Percentiles rank a stretch among this genome's conserved stretches.
Evolutionary conservation across 1,284 basidiomycete species (phyloP).

Genomic region (Moesziomyces globuligerus): DNA sequence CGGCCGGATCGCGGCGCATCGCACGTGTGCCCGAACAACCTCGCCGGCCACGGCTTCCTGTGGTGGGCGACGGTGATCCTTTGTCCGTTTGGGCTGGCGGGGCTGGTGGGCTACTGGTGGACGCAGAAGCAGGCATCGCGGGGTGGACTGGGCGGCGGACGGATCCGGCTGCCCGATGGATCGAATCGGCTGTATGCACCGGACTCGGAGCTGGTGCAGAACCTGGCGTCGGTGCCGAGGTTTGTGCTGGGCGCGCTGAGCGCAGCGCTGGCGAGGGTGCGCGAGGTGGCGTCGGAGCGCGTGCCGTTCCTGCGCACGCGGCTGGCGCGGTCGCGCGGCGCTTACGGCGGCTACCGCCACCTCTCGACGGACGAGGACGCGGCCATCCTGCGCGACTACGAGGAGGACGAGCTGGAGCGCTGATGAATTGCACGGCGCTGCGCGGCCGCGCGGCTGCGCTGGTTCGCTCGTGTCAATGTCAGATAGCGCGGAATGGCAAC

Average conservation of each 20-base stretch:
- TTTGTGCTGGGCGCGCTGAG: slow-evolving; percentile 45
- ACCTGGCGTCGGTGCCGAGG: slow-evolving; percentile 38
- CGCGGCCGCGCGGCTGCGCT: no score
- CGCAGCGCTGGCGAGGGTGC: slow-evolving; percentile 33
- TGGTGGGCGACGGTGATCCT: slow-evolving; percentile 62
- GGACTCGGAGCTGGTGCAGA: slow-evolving; percentile 78
- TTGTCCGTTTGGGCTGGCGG: slow-evolving; percentile 50
- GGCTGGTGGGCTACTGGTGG: slow-evolving; percentile 58
- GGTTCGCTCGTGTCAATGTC: no score
- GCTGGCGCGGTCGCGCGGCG: slow-evolving; percentile 24
- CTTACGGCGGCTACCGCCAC: slow-evolving; percentile 60
- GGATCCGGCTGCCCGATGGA: slow-evolving; percentile 54
- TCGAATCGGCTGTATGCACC: slow-evolving; percentile 48
- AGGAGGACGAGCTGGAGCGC: slow-evolving; percentile 58
- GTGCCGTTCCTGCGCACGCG: slow-evolving; percentile 44
- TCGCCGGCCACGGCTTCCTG: slow-evolving; percentile 52
- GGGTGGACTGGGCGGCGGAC: slow-evolving; percentile 5
- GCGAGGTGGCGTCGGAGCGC: slow-evolving; percentile 40
- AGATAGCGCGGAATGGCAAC: no score
- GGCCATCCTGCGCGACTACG: slow-evolving; percentile 61
- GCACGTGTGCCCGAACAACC: slow-evolving; percentile 54
- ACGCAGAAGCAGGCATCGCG: slow-evolving; percentile 72
- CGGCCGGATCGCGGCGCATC: slow-evolving; percentile 58
- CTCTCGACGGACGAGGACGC: slow-evolving; percentile 64
- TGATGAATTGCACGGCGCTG: no score